These are phyloP conservation scores for Crotalaria pallida DNA, from an alignment of 306 rosid genomes.

Conservation along the genomic window DNA sequence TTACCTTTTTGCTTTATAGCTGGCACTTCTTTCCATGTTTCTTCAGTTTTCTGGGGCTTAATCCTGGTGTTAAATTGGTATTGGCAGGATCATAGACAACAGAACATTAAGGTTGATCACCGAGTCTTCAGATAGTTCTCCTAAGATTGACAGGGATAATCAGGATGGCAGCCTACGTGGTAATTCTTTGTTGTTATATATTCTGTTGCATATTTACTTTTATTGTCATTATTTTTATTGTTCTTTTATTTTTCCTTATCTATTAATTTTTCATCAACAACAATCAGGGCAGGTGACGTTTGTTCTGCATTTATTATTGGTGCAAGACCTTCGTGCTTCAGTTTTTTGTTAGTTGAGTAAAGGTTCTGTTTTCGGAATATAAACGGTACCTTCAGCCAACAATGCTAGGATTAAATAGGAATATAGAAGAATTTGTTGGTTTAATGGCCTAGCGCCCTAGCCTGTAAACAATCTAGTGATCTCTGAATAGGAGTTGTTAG, in stretches of 20 bases:
- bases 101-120: slow-evolving; percentile 80
- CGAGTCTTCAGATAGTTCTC: slow-evolving; percentile 57
- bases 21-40: slow-evolving; percentile 5
- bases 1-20: background rate
- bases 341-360: background rate
- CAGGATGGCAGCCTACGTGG: slow-evolving; percentile 73
- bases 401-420: slow-evolving; percentile 6
- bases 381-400: background rate
- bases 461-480: background rate
- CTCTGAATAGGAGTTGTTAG: background rate
- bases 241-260: background rate
- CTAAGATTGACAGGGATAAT: slow-evolving; percentile 46
- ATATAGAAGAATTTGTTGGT: background rate
- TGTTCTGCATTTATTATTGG: slow-evolving; percentile 18
- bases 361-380: slow-evolving; percentile 9
- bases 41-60: slow-evolving; percentile 19
- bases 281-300: background rate
- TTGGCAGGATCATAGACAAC: slow-evolving; percentile 88
- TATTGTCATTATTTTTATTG: background rate
- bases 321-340: background rate
- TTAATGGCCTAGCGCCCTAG: background rate
- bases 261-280: background rate
- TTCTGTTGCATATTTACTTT: slow-evolving; percentile 18
- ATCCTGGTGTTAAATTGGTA: slow-evolving; percentile 22
- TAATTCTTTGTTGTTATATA: slow-evolving; percentile 29